A percentile compares a stretch with the other conserved stretches of the same genome.
Evolutionary conservation across 1,284 basidiomycete genomes (phyloP).

Genomic region (Mycena sp.): DNA sequence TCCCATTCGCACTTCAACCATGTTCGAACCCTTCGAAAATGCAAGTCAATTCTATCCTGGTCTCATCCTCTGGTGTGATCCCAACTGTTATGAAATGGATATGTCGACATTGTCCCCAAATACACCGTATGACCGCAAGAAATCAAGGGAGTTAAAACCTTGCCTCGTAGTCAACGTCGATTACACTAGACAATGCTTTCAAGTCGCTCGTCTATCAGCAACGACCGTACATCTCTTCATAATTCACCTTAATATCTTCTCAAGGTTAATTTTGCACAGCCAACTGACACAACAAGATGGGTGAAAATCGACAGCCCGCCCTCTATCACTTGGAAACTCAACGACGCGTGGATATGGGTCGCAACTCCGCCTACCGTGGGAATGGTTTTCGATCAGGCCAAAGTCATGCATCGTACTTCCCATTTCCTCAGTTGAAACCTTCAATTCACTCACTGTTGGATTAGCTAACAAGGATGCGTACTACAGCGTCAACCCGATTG

Average conservation of each 20-base stretch:
- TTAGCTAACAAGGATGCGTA: conserved; percentile 16
- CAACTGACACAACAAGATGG: conserved; percentile 16
- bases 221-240: background rate
- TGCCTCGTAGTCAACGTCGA: conserved; percentile 25
- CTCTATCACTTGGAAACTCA: conserved; percentile 18
- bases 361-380: conserved; percentile 17
- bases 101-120: background rate
- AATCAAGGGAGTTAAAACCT: conserved; percentile 9
- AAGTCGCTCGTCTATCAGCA: conserved; percentile 19
- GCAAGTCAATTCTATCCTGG: conserved; percentile 13
- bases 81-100: conserved; percentile 17
- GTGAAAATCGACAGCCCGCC: conserved; percentile 18
- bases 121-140: conserved; percentile 4
- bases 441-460: background rate
- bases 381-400: conserved; percentile 19
- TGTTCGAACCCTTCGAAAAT: conserved; percentile 22
- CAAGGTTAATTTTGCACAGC: background rate
- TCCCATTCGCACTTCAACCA: background rate
- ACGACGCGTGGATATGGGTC: conserved; percentile 28
- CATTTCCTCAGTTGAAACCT: background rate
- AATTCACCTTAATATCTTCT: no score
- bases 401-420: conserved; percentile 15
- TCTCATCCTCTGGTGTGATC: conserved; percentile 25
- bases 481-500: background rate
- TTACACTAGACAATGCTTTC: background rate